Evolutionary conservation across 116 monocot genomes (phyloP), one percentile per base, ranked within the genome.

Genomic region (Cymodocea nodosa): DNA sequence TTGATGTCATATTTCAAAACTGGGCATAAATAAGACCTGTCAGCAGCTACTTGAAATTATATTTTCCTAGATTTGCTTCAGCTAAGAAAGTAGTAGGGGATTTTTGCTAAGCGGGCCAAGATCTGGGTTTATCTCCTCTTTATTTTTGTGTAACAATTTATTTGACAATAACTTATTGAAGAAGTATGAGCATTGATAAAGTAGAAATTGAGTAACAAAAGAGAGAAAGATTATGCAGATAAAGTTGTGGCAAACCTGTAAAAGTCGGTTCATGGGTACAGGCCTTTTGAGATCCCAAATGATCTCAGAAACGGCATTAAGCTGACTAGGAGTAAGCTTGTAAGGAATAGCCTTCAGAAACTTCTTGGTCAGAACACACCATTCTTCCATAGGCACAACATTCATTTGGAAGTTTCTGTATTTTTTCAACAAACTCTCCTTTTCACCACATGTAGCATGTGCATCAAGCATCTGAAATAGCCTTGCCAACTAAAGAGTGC

Each of bases 251-350:
- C 7, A 13, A 56, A 97, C 97, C 85, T 97, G 97, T 64, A 98
- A 77, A 71, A 98, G 92, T 74, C 98, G 78, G 35, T 89, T 92
- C 98, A 98, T 98, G 37, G 98, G 98, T 5, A 98, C 85, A 67
- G 84, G 92, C 60, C 82, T 82, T 52, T 71, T 85, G 30, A 98
- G 89, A 79, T 98, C 98, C 80, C 80, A 89, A 69, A 98, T 98
- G 54, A 98, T 98, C 76, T 98, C 98, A 60, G 88, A 89, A 77
- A 84, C 82, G 39, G 98, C 98, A 84, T 78, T 84, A 55, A 86
- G 67, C 72, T 98, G 98, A 69, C 92, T 79, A 67, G 81, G 80
- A 64, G 98, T 98, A 52, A 98, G 84, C 8, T 86, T 84, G 76
- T 82, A 98, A 3, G 98, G 98, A 68, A 98, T 89, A 72, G 75